Evolutionary conservation across 257 asterid species (phyloP), one percentile per base, ranked within the genome.

Genomic region (Penstemon eatonii): DNA sequence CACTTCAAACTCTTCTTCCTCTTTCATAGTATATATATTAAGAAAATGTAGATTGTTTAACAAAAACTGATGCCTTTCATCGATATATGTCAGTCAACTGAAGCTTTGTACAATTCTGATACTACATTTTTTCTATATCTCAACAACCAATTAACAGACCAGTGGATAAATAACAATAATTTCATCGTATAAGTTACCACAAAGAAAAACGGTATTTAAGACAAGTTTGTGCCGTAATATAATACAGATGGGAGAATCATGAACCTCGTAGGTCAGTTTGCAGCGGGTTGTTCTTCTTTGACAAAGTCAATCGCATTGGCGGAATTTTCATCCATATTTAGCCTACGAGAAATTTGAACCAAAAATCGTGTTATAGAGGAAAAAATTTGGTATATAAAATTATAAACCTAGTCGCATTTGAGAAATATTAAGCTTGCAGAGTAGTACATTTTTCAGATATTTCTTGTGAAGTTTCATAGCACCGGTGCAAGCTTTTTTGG

Each of bases 401-500:
- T 10, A 37, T 4, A 36, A 38, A 47, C 41, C 6, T n/a, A 66
- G 13, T 52, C 58, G 37, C 42, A 49, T 47, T 60, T 47, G 53
- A 38, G 36, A 69, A 19, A 59, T 46, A 59, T 42, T 15, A 44
- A 70, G 68, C 45, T 49, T 50, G 60, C 49, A 10, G 13, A 25
- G 15, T 12, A 18, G 13, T 77, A 89, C 98, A 95, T 88, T 85
- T 81, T 77, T 88, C 43, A 93, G 87, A 78, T 93, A 93, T 54
- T 93, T 85, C 79, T 86, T 93, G 87, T 90, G 98, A 79, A 93
- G 92, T 83, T 93, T 93, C 89, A 93, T 69, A 56, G 98, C 97
- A 60, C 91, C 84, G 13, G 46, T 69, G 78, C 97, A 90, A 67
- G 98, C 97, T 76, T 83, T 90, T 63, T 73, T 93, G 43, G 97